These are phyloP conservation scores for Albophoma yamanashiensis DNA, from an alignment of 2,329 filamentous ascomycete species.

Conservation along the genomic window DNA sequence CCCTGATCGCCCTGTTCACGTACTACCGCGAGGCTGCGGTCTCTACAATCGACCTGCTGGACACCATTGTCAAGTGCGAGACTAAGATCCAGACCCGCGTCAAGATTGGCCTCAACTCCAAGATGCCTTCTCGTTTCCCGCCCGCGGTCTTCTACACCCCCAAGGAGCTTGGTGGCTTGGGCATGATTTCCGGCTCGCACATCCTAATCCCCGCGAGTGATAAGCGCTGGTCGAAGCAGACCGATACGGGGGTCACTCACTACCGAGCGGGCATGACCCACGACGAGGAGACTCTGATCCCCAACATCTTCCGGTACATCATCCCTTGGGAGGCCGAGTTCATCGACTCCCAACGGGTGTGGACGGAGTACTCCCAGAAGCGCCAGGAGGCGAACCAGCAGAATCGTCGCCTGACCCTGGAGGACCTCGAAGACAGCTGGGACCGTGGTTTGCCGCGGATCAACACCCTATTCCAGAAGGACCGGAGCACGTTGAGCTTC, in stretches of 20 bases:
- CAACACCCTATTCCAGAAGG: slow-evolving; percentile 98
- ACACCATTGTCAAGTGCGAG: slow-evolving; percentile 98
- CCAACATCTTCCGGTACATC: slow-evolving; percentile 98
- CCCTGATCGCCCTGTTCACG: slow-evolving; percentile 90
- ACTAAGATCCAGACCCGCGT: slow-evolving; percentile 99
- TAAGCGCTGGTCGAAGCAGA: slow-evolving; percentile 97
- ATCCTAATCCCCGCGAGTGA: slow-evolving; percentile 96
- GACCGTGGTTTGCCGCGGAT: slow-evolving; percentile 95
- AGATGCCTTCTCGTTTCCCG: slow-evolving; percentile 98
- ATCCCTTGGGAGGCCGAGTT: slow-evolving; percentile 99
- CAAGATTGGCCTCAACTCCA: slow-evolving; percentile 97
- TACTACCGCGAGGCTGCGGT: slow-evolving; percentile 98
- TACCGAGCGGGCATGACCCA: slow-evolving; percentile 97
- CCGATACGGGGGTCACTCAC: slow-evolving; percentile 92
- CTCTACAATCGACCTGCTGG: slow-evolving; percentile 84
- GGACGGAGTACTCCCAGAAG: slow-evolving; percentile 99
- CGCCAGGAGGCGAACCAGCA: slow-evolving; percentile 94
- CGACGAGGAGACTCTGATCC: slow-evolving; percentile 93
- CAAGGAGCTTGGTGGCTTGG: slow-evolving; percentile 90
- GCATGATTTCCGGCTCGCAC: slow-evolving; percentile 98
- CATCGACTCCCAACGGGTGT: slow-evolving; percentile 96
- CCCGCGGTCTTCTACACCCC: slow-evolving; percentile 98
- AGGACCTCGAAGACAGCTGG: slow-evolving; percentile 97
- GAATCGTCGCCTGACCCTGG: slow-evolving; percentile 85
- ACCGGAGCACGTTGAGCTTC: slow-evolving; percentile 90